Evolutionary conservation across 2,329 filamentous ascomycete genomes (phyloP), one percentile per base, ranked within the genome.

Genomic region (Calonectria fujianensis): DNA sequence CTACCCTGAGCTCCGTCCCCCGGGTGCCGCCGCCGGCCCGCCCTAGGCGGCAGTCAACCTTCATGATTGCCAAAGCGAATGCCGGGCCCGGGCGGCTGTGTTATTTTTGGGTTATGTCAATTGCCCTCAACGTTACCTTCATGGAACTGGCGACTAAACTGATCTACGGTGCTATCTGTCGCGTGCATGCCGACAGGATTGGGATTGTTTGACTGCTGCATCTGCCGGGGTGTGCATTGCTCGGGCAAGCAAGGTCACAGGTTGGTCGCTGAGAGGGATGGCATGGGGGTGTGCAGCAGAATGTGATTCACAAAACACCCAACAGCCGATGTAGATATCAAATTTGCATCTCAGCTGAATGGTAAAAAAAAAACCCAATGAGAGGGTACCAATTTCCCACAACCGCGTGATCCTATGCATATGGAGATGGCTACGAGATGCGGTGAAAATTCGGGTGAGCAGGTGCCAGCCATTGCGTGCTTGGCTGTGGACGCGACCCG

Each of bases 11-110:
- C 70, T 70, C 70, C 67, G 65, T 61, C 64, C 31, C 75, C 75
- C 77, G 73, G 78, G 70, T 72, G 74, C 59, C 77, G 78, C 67
- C 57, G 63, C 76, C 78, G 78, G 74, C 73, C 72, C 61, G 70
- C 57, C 64, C 32, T 48, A 67, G 20, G 45, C 63, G 45, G 65
- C 59, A 67, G 29, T 65, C 61, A 32, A 10, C 39, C 45, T 27
- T 20, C 4, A 41, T 29, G 6, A 32, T 61, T 50, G 8, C 27
- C 50, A 39, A 41, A 41, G 13, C 27, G 35, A 63, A 63, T 54
- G 35, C 52, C 52, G 67, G 63, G 37, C 24, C 24, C 20, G 51
- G 52, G 52, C 32, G 35, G 24, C 27, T 32, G 52, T 39, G 66
- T 69, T 73, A 73, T 73, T 73, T 73, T 73, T 73, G 65, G 71